A percentile compares a stretch with the other conserved stretches of the same genome.
phyloP scores from a whole-genome alignment of 495 filamentous ascomycete species.

The Chaetomium cochliodes region DNA sequence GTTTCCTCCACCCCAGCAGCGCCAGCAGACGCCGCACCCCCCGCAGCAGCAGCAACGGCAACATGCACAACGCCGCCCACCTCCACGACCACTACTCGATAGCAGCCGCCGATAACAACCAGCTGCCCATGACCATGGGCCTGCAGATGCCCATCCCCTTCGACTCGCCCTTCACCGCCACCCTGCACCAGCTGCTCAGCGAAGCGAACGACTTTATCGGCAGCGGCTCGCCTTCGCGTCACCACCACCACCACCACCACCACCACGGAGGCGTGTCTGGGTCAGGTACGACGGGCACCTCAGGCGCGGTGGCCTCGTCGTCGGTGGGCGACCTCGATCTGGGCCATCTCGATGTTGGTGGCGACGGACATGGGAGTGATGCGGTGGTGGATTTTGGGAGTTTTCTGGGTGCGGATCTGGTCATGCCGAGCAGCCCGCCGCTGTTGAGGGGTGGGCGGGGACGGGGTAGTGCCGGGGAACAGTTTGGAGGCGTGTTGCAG shows the following conservation, averaged over 20 bases:
- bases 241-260: too few relatives aligned
- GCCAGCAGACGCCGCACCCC: slow-evolving; percentile 43
- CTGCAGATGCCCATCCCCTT: slow-evolving; percentile 29
- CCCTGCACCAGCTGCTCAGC: slow-evolving; percentile 59
- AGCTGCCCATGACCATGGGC: slow-evolving; percentile 1
- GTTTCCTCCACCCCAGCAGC: slow-evolving; percentile 24
- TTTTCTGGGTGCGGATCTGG: slow-evolving; percentile 49
- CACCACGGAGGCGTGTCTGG: too few relatives aligned
- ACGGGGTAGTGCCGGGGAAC: slow-evolving; percentile 6
- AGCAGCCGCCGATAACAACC: slow-evolving; percentile 22
- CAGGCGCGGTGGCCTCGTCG: not conserved
- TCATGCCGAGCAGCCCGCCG: slow-evolving; percentile 58
- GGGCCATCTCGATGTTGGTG: slow-evolving; percentile 39
- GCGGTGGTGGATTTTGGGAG: slow-evolving; percentile 38
- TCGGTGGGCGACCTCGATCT: slow-evolving; percentile 36
- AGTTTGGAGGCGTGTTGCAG: slow-evolving; percentile 31
- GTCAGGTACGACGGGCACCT: too few relatives aligned
- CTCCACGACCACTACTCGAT: slow-evolving; percentile 35
- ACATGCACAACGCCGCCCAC: slow-evolving; percentile 16
- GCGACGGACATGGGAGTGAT: not conserved
- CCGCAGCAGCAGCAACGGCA: slow-evolving; percentile 34
- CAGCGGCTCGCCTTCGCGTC: slow-evolving; percentile 36
- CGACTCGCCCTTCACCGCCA: slow-evolving; percentile 58
- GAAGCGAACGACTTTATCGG: slow-evolving; percentile 50
- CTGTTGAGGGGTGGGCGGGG: slow-evolving; percentile 25